Conservation (phyloP, 1,284 basidiomycete genomes). For the Neonothopanus nambi region DNA sequence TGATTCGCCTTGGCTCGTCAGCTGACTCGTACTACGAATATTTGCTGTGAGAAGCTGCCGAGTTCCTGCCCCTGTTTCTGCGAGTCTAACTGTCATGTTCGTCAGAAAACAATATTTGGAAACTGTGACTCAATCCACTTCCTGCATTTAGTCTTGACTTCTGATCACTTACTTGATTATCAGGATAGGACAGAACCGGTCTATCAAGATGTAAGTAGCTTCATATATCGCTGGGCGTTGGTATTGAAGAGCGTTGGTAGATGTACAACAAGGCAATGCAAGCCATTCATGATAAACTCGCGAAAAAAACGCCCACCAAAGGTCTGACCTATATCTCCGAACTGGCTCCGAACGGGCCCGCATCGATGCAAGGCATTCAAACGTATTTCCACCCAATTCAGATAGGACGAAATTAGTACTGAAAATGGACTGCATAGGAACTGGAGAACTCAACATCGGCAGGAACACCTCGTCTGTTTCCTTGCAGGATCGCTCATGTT, state of each 20-base stretch:
- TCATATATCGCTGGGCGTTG: background rate
- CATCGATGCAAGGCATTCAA: too few species aligned
- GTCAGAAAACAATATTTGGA: constrained; percentile 72
- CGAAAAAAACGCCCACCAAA: constrained; percentile 53
- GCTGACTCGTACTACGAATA: constrained; percentile 93
- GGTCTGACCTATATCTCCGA: constrained; percentile 75
- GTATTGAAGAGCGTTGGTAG: constrained; percentile 28
- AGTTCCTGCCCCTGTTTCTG: background rate
- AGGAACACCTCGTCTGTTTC: constrained; percentile 83
- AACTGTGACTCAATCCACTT: constrained; percentile 45
- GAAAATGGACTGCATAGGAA: constrained; percentile 29
- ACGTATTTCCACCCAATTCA: background rate
- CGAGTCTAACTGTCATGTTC: background rate
- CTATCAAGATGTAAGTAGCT: constrained; percentile 57
- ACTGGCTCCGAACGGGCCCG: constrained; percentile 44
- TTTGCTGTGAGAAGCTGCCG: constrained; percentile 54
- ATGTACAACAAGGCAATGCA: constrained; percentile 83
- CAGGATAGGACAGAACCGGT: constrained; percentile 67
- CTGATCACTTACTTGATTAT: constrained; percentile 2
- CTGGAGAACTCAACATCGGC: constrained; percentile 64
- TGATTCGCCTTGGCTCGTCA: constrained; percentile 82
- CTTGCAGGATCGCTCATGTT: constrained; percentile 71
- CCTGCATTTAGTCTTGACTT: background rate
- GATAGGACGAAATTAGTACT: background rate
- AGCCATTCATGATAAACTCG: constrained; percentile 73